A percentile compares a stretch with the other conserved stretches of the same genome.
Conservation (phyloP, 768 basidiomycete species). For the Collybia sordida region DNA sequence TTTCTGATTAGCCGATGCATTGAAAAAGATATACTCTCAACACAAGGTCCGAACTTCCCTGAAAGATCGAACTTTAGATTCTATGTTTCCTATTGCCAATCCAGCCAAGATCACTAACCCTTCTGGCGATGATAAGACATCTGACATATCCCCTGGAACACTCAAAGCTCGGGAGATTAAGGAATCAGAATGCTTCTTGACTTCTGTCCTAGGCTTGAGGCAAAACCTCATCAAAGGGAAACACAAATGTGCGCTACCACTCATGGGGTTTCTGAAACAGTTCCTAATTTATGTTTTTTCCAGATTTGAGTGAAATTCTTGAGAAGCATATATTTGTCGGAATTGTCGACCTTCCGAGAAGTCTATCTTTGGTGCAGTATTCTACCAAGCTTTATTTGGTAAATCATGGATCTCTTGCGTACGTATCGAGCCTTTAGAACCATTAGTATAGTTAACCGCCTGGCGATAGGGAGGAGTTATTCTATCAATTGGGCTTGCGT, state of each 20-base stretch:
- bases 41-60: slow-evolving; percentile 92
- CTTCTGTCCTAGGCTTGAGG: slow-evolving; percentile 71
- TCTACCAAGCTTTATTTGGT: slow-evolving; percentile 87
- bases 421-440: slow-evolving; percentile 27
- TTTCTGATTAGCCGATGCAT: slow-evolving; percentile 12
- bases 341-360: slow-evolving; percentile 74
- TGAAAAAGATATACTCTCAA: slow-evolving; percentile 67
- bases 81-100: slow-evolving; percentile 81
- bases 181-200: slow-evolving; percentile 75
- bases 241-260: slow-evolving; percentile 59
- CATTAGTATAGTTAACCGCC: slow-evolving; percentile 1
- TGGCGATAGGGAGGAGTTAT: slow-evolving; percentile 81
- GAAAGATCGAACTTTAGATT: slow-evolving; percentile 88
- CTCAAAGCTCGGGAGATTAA: slow-evolving; percentile 53
- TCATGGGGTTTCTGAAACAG: too few species aligned
- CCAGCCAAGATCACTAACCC: slow-evolving; percentile 41
- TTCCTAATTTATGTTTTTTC: neutral
- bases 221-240: slow-evolving; percentile 54
- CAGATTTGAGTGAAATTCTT: slow-evolving; percentile 83
- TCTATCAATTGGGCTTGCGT: slow-evolving; percentile 89
- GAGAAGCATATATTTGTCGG: slow-evolving; percentile 91
- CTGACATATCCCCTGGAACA: slow-evolving; percentile 16
- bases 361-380: slow-evolving; percentile 82
- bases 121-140: slow-evolving; percentile 16
- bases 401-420: slow-evolving; percentile 85